Conservation (phyloP, 306 rosid genomes). For the Cotoneaster glaucophyllus region DNA sequence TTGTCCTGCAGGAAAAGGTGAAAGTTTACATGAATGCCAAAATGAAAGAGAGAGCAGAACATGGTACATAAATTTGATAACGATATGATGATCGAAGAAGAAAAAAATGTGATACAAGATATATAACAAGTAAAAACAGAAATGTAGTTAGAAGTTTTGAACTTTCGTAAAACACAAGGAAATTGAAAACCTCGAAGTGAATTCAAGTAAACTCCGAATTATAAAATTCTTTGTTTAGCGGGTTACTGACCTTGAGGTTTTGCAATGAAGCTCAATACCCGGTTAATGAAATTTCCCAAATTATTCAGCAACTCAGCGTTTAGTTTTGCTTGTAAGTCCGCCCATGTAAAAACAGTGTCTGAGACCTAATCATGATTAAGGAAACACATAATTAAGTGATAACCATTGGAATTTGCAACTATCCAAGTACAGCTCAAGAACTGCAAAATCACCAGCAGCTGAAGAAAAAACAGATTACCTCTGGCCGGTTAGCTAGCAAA, state of each 20-base stretch:
- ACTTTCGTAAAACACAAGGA: neutral
- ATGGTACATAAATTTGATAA: neutral
- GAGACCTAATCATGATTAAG: constrained; percentile 37
- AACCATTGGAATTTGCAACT: constrained; percentile 11
- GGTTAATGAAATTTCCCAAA: constrained; percentile 63
- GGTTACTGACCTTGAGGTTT: constrained; percentile 56
- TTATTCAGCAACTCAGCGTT: constrained; percentile 60
- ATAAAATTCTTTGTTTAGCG: neutral
- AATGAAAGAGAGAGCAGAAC: no score
- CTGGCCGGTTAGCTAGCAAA: constrained; percentile 71
- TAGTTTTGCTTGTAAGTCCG: constrained; percentile 67
- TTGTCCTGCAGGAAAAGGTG: constrained; percentile 32
- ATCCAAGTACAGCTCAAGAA: neutral
- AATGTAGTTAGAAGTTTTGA: neutral
- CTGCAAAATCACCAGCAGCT: neutral
- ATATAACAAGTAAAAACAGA: no score
- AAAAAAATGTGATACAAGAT: no score
- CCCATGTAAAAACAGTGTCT: constrained; percentile 63
- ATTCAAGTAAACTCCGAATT: no score
- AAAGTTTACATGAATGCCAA: neutral
- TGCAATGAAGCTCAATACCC: constrained; percentile 72
- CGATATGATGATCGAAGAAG: neutral
- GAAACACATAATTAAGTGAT: neutral
- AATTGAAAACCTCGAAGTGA: no score
- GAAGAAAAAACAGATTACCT: constrained; percentile 35